Evolutionary conservation across 495 filamentous ascomycete genomes (phyloP).

Genomic region (Penicillium psychrofluorescens): DNA sequence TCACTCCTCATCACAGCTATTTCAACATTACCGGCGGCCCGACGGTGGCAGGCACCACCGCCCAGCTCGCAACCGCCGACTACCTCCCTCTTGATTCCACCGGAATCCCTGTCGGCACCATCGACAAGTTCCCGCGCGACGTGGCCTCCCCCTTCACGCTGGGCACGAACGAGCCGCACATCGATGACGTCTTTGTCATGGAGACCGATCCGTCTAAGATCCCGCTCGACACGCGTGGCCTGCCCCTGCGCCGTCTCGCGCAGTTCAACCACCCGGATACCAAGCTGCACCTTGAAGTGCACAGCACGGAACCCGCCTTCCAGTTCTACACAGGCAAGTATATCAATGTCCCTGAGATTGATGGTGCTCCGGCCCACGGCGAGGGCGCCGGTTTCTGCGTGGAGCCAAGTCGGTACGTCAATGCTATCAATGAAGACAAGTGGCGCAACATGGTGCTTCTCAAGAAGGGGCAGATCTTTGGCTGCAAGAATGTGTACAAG

Average conservation of each 20-base stretch:
- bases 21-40: slow-evolving; percentile 71
- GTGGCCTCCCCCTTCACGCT: slow-evolving; percentile 57
- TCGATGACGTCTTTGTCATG: slow-evolving; percentile 89
- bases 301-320: slow-evolving; percentile 89
- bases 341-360: slow-evolving; percentile 68
- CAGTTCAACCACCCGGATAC: slow-evolving; percentile 62
- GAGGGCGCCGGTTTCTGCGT: slow-evolving; percentile 75
- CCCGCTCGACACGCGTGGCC: slow-evolving; percentile 67
- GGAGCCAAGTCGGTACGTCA: slow-evolving; percentile 84
- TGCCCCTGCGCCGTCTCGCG: slow-evolving; percentile 56
- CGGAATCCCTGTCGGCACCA: slow-evolving; percentile 53
- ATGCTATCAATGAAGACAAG: slow-evolving; percentile 72
- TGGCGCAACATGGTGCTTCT: slow-evolving; percentile 72
- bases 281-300: slow-evolving; percentile 71
- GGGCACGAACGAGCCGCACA: slow-evolving; percentile 55
- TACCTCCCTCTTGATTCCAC: slow-evolving; percentile 68
- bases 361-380: slow-evolving; percentile 53
- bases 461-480: slow-evolving; percentile 74
- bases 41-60: slow-evolving; percentile 68
- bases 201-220: slow-evolving; percentile 53
- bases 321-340: slow-evolving; percentile 91
- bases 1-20: slow-evolving; percentile 52
- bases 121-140: slow-evolving; percentile 48
- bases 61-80: slow-evolving; percentile 59
- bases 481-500: slow-evolving; percentile 68